phyloP scores from a whole-genome alignment of 2,329 filamentous ascomycete species.

The Penicillium polonicum region DNA sequence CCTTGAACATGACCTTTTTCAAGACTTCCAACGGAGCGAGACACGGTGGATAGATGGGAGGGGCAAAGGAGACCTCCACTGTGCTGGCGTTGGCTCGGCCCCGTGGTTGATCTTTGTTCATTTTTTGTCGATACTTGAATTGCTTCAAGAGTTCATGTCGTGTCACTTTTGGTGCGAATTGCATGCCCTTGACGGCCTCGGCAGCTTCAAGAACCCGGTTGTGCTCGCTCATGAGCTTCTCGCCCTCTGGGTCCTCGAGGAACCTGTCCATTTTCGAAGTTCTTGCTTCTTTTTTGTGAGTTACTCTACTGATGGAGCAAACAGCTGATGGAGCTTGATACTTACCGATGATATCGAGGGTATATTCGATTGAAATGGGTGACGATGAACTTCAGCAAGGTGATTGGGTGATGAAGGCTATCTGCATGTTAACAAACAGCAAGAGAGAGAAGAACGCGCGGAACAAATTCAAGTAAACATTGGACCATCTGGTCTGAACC shows the following conservation, averaged over 20 bases:
- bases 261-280: background rate
- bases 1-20: conserved; percentile 29
- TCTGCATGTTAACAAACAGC: background rate
- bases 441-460: background rate
- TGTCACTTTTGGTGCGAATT: background rate
- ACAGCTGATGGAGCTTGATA: background rate
- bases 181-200: background rate
- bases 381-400: background rate
- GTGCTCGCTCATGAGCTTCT: background rate
- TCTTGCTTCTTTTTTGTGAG: background rate
- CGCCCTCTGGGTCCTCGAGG: background rate
- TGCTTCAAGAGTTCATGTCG: background rate
- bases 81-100: background rate
- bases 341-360: background rate
- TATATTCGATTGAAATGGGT: background rate
- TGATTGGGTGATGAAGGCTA: background rate
- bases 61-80: background rate
- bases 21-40: conserved; percentile 14
- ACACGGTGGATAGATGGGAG: conserved; percentile 10
- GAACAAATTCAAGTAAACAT: background rate
- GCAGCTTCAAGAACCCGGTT: background rate
- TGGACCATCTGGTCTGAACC: background rate
- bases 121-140: background rate
- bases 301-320: background rate
- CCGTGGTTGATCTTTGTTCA: background rate